Percentiles rank a stretch among this genome's conserved stretches.
phyloP scores from a whole-genome alignment of 805 yeast species.

The Debaryomyces prosopidis region DNA sequence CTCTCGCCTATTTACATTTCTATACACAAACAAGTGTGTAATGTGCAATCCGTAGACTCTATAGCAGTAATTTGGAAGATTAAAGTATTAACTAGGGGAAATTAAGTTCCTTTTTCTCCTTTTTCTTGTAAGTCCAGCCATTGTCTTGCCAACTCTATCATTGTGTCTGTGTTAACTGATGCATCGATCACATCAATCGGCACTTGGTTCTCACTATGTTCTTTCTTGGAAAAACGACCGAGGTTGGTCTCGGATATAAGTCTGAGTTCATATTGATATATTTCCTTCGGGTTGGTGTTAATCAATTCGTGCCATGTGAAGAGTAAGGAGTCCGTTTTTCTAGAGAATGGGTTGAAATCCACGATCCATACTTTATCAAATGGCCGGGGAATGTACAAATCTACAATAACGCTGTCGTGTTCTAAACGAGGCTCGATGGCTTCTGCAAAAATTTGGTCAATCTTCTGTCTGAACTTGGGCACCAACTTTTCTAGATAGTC shows the following conservation, averaged over 20 bases:
- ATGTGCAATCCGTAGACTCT: neutral
- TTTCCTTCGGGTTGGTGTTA: conserved; percentile 24
- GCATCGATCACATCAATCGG: conserved; percentile 93
- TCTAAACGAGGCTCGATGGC: conserved; percentile 24
- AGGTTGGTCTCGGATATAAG: conserved; percentile 68
- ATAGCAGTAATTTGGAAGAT: neutral
- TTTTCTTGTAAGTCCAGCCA: conserved; percentile 41
- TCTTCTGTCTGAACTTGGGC: conserved; percentile 46
- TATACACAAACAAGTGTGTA: neutral
- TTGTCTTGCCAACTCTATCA: conserved; percentile 65
- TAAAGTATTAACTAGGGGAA: too few species aligned
- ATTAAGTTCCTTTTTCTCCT: neutral
- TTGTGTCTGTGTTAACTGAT: conserved; percentile 61
- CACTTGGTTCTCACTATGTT: conserved; percentile 86
- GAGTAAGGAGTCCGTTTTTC: conserved; percentile 74
- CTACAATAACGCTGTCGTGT: conserved; percentile 59
- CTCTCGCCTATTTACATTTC: neutral
- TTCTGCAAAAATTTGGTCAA: conserved; percentile 56
- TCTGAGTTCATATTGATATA: conserved; percentile 53
- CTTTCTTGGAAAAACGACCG: conserved; percentile 76
- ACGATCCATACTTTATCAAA: conserved; percentile 63
- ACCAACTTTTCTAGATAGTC: conserved; percentile 59
- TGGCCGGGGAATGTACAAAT: conserved; percentile 81
- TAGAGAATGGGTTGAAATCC: conserved; percentile 84
- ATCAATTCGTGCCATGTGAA: conserved; percentile 83